Percentiles rank a stretch among this genome's conserved stretches.
phyloP scores from a whole-genome alignment of 208 protist species.

The Lotmaria passim region DNA sequence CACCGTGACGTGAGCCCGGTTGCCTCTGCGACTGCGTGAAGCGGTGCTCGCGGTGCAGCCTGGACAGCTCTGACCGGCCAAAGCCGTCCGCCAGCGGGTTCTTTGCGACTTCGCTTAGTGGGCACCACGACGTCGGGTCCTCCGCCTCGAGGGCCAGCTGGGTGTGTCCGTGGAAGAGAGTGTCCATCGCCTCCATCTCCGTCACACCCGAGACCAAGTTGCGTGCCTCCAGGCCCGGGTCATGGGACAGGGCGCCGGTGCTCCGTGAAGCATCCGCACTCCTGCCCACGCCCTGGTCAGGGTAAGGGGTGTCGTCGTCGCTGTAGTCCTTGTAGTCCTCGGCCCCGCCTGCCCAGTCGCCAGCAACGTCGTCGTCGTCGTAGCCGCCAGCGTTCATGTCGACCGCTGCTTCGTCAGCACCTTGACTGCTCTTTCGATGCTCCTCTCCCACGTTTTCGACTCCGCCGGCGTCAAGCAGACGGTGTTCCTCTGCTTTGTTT shows the following conservation, averaged over 20 bases:
- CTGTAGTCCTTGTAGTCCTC: constrained; percentile 6
- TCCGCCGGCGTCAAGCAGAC: background rate
- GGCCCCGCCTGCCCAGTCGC: constrained; percentile 17
- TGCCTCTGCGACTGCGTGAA: constrained; percentile 35
- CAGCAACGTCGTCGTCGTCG: constrained; percentile 21
- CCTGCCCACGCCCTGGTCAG: constrained; percentile 10
- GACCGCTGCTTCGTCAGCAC: background rate
- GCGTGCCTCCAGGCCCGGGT: constrained; percentile 46
- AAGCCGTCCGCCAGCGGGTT: constrained; percentile 31
- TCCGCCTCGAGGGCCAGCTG: constrained; percentile 84
- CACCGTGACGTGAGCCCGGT: background rate
- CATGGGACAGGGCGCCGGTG: too few relatives aligned
- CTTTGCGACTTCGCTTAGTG: constrained; percentile 51
- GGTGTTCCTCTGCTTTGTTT: background rate
- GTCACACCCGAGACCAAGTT: constrained; percentile 64
- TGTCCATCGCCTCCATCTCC: constrained; percentile 73
- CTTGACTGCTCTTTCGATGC: background rate
- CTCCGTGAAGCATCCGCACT: constrained; percentile 25
- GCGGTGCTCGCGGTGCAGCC: constrained; percentile 70
- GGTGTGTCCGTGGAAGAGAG: constrained; percentile 41
- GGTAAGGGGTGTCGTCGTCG: background rate
- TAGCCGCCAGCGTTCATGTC: constrained; percentile 17
- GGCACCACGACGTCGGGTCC: constrained; percentile 75
- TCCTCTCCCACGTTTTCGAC: background rate
- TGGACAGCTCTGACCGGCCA: constrained; percentile 53